A percentile compares a stretch with the other conserved stretches of the same genome.
Evolutionary conservation across 352 stramenopile genomes (phyloP).

Genomic region (Globisporangium iwayamae): DNA sequence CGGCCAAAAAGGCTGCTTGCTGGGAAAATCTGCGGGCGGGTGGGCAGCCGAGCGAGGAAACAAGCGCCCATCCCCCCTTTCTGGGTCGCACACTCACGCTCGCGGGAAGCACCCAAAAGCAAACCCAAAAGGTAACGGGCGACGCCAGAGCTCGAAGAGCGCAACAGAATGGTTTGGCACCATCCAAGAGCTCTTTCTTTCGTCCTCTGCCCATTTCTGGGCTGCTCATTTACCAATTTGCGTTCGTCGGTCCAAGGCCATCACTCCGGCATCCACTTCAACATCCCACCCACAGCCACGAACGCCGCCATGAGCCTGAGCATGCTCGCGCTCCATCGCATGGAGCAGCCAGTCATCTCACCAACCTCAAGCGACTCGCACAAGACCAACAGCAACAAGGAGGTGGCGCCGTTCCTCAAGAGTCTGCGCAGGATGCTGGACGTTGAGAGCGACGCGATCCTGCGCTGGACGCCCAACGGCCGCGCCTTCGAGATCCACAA

Average conservation of each 20-base stretch:
- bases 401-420: slow-evolving; percentile 28
- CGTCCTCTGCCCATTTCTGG: no score
- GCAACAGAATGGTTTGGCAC: background rate
- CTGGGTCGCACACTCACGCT: background rate
- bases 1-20: no score
- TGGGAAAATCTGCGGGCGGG: background rate
- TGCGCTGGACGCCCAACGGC: slow-evolving; percentile 30
- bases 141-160: background rate
- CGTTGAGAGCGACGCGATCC: slow-evolving; percentile 23
- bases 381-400: slow-evolving; percentile 5
- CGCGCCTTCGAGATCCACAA: slow-evolving; percentile 84
- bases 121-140: background rate
- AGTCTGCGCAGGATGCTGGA: slow-evolving; percentile 35
- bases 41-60: no score
- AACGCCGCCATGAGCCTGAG: slow-evolving; percentile 9
- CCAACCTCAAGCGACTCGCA: background rate
- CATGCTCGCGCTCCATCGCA: slow-evolving; percentile 9
- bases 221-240: slow-evolving; percentile 6
- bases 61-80: background rate
- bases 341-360: slow-evolving; percentile 7
- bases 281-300: background rate
- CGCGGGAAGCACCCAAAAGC: background rate
- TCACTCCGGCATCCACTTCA: slow-evolving; percentile 10
- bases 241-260: slow-evolving; percentile 5
- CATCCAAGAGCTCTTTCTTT: background rate